Percentiles rank a stretch among this genome's conserved stretches.
These are phyloP conservation scores for Auriculariales sp. DNA, from an alignment of 768 basidiomycete genomes.

Conservation along the genomic window DNA sequence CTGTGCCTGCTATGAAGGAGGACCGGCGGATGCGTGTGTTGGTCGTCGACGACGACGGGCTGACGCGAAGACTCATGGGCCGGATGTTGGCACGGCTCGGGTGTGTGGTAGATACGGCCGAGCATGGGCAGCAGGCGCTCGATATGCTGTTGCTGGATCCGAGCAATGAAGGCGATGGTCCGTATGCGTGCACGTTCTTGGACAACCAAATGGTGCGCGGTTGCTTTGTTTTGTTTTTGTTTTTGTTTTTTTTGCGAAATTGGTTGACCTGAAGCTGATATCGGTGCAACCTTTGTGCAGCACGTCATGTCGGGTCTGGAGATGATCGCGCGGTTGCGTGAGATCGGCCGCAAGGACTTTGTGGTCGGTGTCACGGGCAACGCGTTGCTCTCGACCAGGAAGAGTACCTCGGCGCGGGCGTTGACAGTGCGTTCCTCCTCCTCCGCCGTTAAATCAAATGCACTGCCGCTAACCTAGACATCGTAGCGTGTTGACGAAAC, in stretches of 20 bases:
- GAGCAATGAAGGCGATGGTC: slow-evolving; percentile 2
- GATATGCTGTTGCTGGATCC: slow-evolving; percentile 41
- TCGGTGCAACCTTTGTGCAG: neutral
- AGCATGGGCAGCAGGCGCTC: slow-evolving; percentile 70
- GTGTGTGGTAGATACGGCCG: slow-evolving; percentile 63
- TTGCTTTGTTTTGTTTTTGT: neutral
- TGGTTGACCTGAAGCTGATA: too few species aligned
- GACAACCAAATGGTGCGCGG: slow-evolving; percentile 55
- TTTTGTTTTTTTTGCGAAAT: too few species aligned
- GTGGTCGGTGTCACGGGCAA: slow-evolving; percentile 75
- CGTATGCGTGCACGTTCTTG: slow-evolving; percentile 35
- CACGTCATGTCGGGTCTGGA: slow-evolving; percentile 64
- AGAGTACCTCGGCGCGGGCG: slow-evolving; percentile 63
- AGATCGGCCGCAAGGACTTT: slow-evolving; percentile 53
- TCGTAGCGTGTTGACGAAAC: slow-evolving; percentile 61
- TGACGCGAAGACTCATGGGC: slow-evolving; percentile 72
- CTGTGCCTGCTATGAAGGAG: too few species aligned
- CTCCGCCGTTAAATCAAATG: neutral
- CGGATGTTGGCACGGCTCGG: slow-evolving; percentile 67
- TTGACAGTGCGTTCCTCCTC: slow-evolving; percentile 40
- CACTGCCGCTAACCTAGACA: neutral
- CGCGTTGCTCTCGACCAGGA: slow-evolving; percentile 47
- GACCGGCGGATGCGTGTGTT: slow-evolving; percentile 48
- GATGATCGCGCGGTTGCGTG: slow-evolving; percentile 47
- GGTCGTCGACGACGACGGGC: slow-evolving; percentile 71